Percentiles rank a stretch among this genome's conserved stretches.
phyloP scores from a whole-genome alignment of 805 yeast genomes.

The Metschnikowia matae region DNA sequence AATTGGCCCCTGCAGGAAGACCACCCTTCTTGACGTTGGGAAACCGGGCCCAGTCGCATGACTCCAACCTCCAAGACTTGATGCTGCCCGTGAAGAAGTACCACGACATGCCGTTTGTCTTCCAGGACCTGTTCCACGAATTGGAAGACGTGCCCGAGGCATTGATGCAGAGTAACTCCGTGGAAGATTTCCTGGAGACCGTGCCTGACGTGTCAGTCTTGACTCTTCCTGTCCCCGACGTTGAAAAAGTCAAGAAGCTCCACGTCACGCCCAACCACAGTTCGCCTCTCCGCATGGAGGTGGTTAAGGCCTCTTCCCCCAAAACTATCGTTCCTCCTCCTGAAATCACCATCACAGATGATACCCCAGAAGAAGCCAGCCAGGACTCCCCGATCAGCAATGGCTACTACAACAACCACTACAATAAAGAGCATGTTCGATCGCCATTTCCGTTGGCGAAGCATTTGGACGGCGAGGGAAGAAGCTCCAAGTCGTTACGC shows the following conservation, averaged over 20 bases:
- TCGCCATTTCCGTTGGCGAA: conserved; percentile 40
- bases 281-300: conserved; percentile 17
- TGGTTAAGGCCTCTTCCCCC: conserved; percentile 4
- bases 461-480: conserved; percentile 35
- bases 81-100: conserved; percentile 11
- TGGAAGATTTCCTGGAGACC: conserved; percentile 5
- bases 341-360: conserved; percentile 5
- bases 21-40: conserved; percentile 33
- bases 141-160: conserved; percentile 41
- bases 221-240: background rate
- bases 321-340: conserved; percentile 2
- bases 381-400: conserved; percentile 4
- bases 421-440: conserved; percentile 41
- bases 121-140: conserved; percentile 30
- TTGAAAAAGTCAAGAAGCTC: conserved; percentile 5
- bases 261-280: conserved; percentile 10
- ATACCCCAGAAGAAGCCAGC: conserved; percentile 6
- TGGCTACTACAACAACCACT: conserved; percentile 41
- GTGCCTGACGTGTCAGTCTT: background rate
- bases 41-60: conserved; percentile 39
- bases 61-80: conserved; percentile 35
- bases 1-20: conserved; percentile 29
- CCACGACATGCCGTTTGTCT: conserved; percentile 28
- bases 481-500: background rate
- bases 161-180: conserved; percentile 21